phyloP scores from a whole-genome alignment of 2,329 filamentous ascomycete species.

The Aspergillus sclerotialis region DNA sequence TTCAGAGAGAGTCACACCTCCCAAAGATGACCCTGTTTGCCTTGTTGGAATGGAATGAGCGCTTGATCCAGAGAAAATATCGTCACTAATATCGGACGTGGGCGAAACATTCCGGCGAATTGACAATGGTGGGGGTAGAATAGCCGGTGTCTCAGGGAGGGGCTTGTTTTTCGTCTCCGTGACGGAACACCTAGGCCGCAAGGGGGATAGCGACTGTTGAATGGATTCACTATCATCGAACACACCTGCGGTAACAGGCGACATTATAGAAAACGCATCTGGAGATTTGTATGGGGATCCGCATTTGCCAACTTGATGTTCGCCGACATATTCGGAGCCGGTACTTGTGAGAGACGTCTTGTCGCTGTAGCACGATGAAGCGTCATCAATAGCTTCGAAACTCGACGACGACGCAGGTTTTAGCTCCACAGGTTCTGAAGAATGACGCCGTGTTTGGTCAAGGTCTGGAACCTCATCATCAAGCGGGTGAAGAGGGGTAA shows the following conservation, averaged over 20 bases:
- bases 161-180: slow-evolving; percentile 32
- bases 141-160: slow-evolving; percentile 30
- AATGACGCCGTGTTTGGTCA: neutral
- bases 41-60: neutral
- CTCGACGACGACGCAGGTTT: slow-evolving; percentile 16
- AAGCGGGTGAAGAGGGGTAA: neutral
- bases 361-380: slow-evolving; percentile 31
- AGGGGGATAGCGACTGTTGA: slow-evolving; percentile 8
- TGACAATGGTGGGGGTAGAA: slow-evolving; percentile 21
- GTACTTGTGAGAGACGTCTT: slow-evolving; percentile 28
- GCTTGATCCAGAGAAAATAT: neutral
- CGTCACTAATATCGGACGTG: neutral
- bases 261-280: slow-evolving; percentile 19
- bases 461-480: neutral
- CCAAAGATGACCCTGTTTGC: neutral
- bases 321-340: slow-evolving; percentile 15
- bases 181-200: slow-evolving; percentile 14
- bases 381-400: slow-evolving; percentile 19
- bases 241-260: slow-evolving; percentile 18
- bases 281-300: slow-evolving; percentile 10
- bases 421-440: neutral
- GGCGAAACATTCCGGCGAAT: slow-evolving; percentile 10
- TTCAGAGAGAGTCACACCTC: slow-evolving; percentile 14
- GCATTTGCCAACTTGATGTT: neutral
- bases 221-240: slow-evolving; percentile 25